Conservation (phyloP, 768 basidiomycete species). For the Cantharellus anzutake region DNA sequence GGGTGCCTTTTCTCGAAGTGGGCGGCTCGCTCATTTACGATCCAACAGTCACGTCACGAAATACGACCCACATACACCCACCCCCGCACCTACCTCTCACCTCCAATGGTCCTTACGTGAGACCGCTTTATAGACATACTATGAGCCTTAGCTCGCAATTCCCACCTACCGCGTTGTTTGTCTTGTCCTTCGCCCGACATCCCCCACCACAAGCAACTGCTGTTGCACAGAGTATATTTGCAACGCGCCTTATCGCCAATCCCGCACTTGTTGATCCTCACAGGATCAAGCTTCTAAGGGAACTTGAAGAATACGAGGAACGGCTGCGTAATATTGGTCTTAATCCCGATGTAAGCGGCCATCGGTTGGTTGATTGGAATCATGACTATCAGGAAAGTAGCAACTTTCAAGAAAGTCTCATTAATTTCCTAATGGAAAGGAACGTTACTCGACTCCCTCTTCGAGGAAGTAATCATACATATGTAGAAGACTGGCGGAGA, state of each 20-base stretch:
- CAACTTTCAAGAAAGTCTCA: not conserved
- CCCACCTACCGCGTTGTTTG: conserved; percentile 32
- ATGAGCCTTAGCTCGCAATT: conserved; percentile 30
- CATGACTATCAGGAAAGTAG: not conserved
- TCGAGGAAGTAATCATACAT: not conserved
- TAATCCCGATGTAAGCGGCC: conserved; percentile 32
- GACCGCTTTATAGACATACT: conserved; percentile 34
- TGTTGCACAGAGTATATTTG: conserved; percentile 32
- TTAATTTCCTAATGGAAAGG: not conserved
- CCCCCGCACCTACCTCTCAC: conserved; percentile 15
- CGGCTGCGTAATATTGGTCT: conserved; percentile 22
- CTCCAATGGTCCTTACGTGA: conserved; percentile 34
- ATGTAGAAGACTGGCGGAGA: not conserved
- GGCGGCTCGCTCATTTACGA: conserved; percentile 5
- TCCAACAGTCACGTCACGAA: not conserved
- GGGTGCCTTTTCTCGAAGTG: conserved; percentile 28
- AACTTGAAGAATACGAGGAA: conserved; percentile 26
- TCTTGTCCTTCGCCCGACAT: conserved; percentile 38
- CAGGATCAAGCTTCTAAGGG: conserved; percentile 22
- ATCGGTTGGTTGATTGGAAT: conserved; percentile 23
- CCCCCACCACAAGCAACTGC: conserved; percentile 30
- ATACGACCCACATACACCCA: not conserved
- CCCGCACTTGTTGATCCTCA: conserved; percentile 23
- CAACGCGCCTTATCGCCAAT: conserved; percentile 26
- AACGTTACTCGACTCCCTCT: not conserved